These are phyloP conservation scores for Fusarium falciforme DNA, from an alignment of 2,329 filamentous ascomycete genomes.

Conservation along the genomic window DNA sequence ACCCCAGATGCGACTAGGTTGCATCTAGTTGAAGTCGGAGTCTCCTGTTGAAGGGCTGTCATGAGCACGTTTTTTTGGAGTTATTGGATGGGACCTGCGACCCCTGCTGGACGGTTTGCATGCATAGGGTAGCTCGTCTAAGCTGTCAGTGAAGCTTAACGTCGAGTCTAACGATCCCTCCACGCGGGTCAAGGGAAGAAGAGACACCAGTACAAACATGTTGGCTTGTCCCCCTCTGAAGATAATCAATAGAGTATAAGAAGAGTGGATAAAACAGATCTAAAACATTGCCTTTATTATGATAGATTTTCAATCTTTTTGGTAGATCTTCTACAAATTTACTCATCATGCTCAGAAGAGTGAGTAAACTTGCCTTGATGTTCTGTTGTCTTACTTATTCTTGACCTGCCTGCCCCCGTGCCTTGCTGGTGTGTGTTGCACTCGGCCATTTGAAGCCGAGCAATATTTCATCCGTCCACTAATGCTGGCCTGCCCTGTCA, in stretches of 20 bases:
- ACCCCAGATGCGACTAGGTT: conserved; percentile 29
- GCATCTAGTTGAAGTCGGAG: conserved; percentile 6
- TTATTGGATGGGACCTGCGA: not conserved
- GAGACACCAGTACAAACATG: not conserved
- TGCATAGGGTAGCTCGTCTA: not conserved
- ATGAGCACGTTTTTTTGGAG: not conserved
- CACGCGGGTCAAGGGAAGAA: not conserved
- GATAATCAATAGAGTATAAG: not conserved
- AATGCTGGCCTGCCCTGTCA: conserved; percentile 1
- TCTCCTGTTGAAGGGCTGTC: conserved; percentile 18
- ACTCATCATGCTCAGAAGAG: not conserved
- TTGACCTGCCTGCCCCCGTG: not conserved
- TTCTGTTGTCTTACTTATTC: not conserved
- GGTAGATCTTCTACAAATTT: not conserved
- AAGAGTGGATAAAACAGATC: not conserved
- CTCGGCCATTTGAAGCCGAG: conserved; percentile 27
- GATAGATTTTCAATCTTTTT: not conserved
- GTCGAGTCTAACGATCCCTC: not conserved
- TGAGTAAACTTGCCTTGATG: not conserved
- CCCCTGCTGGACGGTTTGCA: not conserved
- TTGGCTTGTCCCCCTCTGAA: not conserved
- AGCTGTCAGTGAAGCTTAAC: not conserved
- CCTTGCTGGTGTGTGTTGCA: conserved; percentile 5
- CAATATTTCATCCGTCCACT: conserved; percentile 31
- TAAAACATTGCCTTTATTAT: not conserved